Evolutionary conservation across 1,284 basidiomycete species (phyloP), one percentile per base, ranked within the genome.

Genomic region (Pterulicium gracile): DNA sequence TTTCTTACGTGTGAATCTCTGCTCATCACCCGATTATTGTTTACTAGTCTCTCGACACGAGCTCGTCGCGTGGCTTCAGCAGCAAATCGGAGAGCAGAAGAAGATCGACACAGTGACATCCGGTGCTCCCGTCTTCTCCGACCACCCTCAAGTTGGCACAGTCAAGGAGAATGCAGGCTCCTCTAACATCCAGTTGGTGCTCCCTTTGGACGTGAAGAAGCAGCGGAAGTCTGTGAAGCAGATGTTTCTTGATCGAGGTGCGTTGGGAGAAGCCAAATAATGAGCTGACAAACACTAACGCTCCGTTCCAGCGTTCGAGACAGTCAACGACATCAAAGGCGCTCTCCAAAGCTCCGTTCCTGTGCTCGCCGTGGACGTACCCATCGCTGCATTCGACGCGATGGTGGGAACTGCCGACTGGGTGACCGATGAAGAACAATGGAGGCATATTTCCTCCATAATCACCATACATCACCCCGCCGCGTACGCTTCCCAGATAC

Each of bases 51-150:
- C 80, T n/a, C 72, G 75, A 2, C 75, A 79, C 44, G 82, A 88
- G 48, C 69, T 88, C 1, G 75, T 86, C 3, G 60, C 68, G 12
- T 87, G 78, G 76, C 64, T 88, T n/a, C 79, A 81, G 32, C 74
- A 81, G 17, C 77, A 85, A 50, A 79, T 88, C n/a, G 66, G 77
- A 0, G 83, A 88, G 54, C 85, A 87, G 62, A 82, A 79, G 56
- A 77, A 78, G 1, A 68, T 79, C n/a, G 86, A 88, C 53, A 59
- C 72, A 1, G 66, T 72, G 2, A 79, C 79, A 0, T 76, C 79
- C 5, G 79, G 79, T 3, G 73, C 74, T 2, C 60, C 68, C 0
- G 55, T 59, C 1, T 57, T 70, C 20, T 60, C 67, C 0, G 71
- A 77, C 21, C 54, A 52, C 19, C 57, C 19, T 53, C 55, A 55